Conservation (phyloP, 2,329 filamentous ascomycete species). For the Ilyonectria robusta region DNA sequence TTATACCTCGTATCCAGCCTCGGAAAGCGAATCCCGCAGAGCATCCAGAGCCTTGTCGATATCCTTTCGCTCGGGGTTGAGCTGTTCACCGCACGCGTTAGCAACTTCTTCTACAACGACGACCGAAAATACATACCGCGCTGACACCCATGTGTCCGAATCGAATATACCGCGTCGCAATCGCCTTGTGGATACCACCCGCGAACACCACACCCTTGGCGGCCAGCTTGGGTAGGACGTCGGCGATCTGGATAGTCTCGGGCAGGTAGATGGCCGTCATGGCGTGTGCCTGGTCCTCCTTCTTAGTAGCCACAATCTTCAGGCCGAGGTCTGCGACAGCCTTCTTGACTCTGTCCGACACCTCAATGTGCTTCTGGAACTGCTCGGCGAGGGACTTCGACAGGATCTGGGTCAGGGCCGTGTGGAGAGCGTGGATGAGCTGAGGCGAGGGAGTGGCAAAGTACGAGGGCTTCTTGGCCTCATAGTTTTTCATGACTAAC, state of each 20-base stretch:
- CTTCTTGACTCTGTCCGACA: conserved; percentile 89
- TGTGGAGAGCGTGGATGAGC: conserved; percentile 92
- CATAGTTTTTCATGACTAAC: conserved; percentile 97
- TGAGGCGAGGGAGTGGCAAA: conserved; percentile 98
- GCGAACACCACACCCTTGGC: conserved; percentile 95
- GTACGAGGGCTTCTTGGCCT: conserved; percentile 97
- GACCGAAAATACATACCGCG: conserved; percentile 69
- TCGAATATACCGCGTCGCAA: conserved; percentile 91
- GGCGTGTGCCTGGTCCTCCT: conserved; percentile 93
- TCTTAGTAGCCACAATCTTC: conserved; percentile 86
- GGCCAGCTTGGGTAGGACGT: conserved; percentile 86
- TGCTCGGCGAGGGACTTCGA: conserved; percentile 84
- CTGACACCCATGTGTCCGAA: conserved; percentile 99
- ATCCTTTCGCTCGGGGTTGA: conserved; percentile 83
- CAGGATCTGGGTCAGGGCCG: conserved; percentile 87
- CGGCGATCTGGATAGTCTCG: conserved; percentile 83
- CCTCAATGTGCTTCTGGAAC: conserved; percentile 84
- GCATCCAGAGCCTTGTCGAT: conserved; percentile 87
- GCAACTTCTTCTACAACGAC: conserved; percentile 24
- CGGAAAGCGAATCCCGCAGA: conserved; percentile 79
- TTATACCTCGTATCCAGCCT: conserved; percentile 74
- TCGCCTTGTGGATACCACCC: conserved; percentile 95
- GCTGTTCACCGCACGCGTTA: conserved; percentile 57
- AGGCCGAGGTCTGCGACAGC: conserved; percentile 85
- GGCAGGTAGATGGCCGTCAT: conserved; percentile 99